Base-by-base conservation (phyloP, 2,329 filamentous ascomycete species). In the Tolypocladium endophyticum region DNA sequence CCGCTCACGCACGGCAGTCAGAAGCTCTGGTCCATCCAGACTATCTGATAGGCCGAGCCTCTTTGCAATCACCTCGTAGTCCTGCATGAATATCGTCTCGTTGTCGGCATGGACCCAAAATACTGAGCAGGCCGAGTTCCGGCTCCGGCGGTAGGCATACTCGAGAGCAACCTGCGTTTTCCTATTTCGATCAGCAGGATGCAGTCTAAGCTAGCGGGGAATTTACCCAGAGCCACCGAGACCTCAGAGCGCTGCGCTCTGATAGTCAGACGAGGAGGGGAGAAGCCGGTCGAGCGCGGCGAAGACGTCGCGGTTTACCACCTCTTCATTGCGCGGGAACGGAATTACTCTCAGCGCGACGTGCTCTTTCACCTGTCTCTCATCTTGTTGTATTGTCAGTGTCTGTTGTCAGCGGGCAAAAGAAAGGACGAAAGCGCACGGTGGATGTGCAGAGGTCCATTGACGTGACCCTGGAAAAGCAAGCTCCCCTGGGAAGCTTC, bases 101-200 rank as follows among this genome's bases (percentile, higher is more conserved):
- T 59, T 71, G 56, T 72, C 67, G 14, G 72, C 73, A 59, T 73
- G 70, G 1, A 75, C 69, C 73, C 71, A 76, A 60, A 75, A 73
- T 2, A 76, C 64, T 0, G 69, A 72, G 57, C 69, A 70, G 6
- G 56, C 25, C 0, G 59, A 53, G 14, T 66, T 63, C 6, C 61
- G 18, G n/a, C 61, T 60, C 58, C 65, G 64, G 7, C 58, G 56
- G 59, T 73, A 71, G 1, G 71, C 71, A 59, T 70, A 75, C 16
- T 73, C 66, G 4, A 74, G 62, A 1, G 72, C 72, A 23, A 76
- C 66, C 56, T 75, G 72, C 0, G 73, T 74, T 67, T 76, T 76
- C 0, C 73, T 74, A 18, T 16, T 1, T 39, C n/a, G 14, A 45
- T 61, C 58, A 58, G 62, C 36, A 20, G 16, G 16, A 20, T 20